A percentile compares a stretch with the other conserved stretches of the same genome.
Evolutionary conservation across 306 rosid species (phyloP).

Genomic region (Acacia confusa): DNA sequence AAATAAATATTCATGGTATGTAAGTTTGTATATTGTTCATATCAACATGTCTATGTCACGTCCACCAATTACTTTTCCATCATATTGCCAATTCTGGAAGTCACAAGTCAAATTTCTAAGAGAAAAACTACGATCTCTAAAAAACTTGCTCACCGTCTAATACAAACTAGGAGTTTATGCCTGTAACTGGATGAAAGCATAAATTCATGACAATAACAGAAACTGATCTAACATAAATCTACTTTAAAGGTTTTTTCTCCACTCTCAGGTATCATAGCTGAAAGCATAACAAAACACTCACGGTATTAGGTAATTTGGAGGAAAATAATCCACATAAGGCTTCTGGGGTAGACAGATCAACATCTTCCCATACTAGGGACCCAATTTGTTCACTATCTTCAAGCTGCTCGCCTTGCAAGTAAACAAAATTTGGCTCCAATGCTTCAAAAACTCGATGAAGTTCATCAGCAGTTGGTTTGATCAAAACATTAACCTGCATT

Average conservation of each 20-base stretch:
- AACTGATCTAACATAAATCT: neutral
- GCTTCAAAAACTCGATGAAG: constrained; percentile 38
- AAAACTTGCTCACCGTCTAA: neutral
- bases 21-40: neutral
- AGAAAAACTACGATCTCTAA: neutral
- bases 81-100: neutral
- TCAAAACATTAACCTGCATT: constrained; percentile 48
- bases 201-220: neutral
- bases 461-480: constrained; percentile 41
- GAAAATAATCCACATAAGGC: constrained; percentile 43
- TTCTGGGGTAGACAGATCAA: constrained; percentile 52
- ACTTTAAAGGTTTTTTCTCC: neutral
- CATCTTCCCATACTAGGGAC: constrained; percentile 45
- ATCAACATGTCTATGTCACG: neutral
- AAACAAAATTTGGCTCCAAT: constrained; percentile 48
- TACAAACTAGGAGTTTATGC: too few species aligned
- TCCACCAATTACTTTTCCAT: neutral
- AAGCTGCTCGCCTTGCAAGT: constrained; percentile 42
- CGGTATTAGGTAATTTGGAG: constrained; percentile 49
- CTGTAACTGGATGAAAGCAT: neutral
- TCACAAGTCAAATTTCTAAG: neutral
- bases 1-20: neutral
- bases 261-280: neutral
- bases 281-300: constrained; percentile 33
- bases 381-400: constrained; percentile 50